A percentile compares a stretch with the other conserved stretches of the same genome.
Evolutionary conservation across 1,139 yeast species (phyloP).

Genomic region (Protomyces inundatus): DNA sequence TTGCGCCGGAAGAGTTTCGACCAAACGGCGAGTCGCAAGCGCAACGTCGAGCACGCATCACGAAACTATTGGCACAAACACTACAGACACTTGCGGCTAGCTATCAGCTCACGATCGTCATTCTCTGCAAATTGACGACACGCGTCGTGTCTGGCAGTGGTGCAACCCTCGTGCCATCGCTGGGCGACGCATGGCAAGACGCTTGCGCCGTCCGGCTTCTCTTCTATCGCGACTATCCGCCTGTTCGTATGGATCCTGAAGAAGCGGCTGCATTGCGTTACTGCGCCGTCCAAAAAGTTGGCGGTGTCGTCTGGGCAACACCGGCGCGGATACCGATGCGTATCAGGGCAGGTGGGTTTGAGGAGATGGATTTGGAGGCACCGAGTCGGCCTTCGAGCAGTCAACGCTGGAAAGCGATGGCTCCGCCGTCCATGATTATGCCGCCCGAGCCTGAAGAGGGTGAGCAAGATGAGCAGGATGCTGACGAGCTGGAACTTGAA

Average conservation of each 20-base stretch:
- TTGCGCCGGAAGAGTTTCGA: constrained; percentile 14
- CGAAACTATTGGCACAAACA: constrained; percentile 11
- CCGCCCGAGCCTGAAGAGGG: too few relatives aligned
- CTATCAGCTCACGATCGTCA: constrained; percentile 1
- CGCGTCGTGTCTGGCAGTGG: constrained; percentile 4
- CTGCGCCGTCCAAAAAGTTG: constrained; percentile 13
- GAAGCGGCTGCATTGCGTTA: constrained; percentile 13
- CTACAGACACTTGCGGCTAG: constrained; percentile 22
- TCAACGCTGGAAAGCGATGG: neutral
- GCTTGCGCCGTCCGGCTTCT: constrained; percentile 4
- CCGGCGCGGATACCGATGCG: neutral
- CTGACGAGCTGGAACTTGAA: too few relatives aligned
- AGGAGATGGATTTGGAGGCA: neutral
- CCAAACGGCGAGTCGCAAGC: neutral
- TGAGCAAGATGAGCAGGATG: too few relatives aligned
- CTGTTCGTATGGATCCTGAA: neutral
- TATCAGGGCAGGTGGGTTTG: neutral
- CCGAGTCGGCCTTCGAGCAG: neutral
- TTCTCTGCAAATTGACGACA: constrained; percentile 17
- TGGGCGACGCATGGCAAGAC: constrained; percentile 14
- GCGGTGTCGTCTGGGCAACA: neutral
- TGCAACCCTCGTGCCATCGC: constrained; percentile 11
- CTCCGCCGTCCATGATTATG: neutral
- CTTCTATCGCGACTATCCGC: constrained; percentile 8
- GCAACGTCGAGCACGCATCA: constrained; percentile 12